Conservation (phyloP, 2,329 filamentous ascomycete genomes). For the Periglandula ipomoeae region DNA sequence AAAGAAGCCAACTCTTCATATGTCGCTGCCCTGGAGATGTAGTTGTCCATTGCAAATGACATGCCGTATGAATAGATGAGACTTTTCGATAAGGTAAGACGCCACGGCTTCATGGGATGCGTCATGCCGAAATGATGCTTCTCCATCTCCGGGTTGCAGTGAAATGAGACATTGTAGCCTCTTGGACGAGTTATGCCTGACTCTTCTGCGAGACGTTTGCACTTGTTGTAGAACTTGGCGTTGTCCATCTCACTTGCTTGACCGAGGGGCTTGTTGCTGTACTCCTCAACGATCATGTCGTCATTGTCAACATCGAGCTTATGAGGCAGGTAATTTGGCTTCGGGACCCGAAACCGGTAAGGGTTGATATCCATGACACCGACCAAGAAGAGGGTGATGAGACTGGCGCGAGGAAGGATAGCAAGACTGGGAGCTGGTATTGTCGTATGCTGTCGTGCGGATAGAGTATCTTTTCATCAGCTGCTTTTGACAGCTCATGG, state of each 20-base stretch:
- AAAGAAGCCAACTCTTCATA: constrained; percentile 82
- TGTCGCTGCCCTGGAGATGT: constrained; percentile 72
- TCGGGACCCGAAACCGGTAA: constrained; percentile 45
- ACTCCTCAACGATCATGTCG: constrained; percentile 42
- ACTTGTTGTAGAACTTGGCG: constrained; percentile 46
- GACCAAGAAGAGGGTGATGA: not conserved
- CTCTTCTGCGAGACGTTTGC: constrained; percentile 45
- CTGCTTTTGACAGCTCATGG: too few species aligned
- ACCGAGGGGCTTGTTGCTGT: constrained; percentile 38
- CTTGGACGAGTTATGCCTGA: constrained; percentile 70
- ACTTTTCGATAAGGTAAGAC: constrained; percentile 88
- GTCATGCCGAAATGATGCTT: constrained; percentile 94
- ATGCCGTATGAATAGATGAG: constrained; percentile 92
- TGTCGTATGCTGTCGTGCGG: not conserved
- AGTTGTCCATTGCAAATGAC: constrained; percentile 94
- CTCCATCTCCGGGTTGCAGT: constrained; percentile 91
- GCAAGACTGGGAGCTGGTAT: not conserved
- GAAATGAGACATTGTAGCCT: constrained; percentile 88
- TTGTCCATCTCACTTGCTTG: constrained; percentile 44
- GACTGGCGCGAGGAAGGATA: too few species aligned
- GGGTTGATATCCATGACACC: constrained; percentile 30
- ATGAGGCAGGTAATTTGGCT: constrained; percentile 52
- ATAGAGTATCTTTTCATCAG: too few species aligned
- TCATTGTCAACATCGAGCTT: constrained; percentile 42
- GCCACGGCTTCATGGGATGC: constrained; percentile 99